A percentile compares a stretch with the other conserved stretches of the same genome.
These are phyloP conservation scores for Arabidopsis thaliana DNA, from an alignment of 345 rosid genomes.

Conservation along the genomic window DNA sequence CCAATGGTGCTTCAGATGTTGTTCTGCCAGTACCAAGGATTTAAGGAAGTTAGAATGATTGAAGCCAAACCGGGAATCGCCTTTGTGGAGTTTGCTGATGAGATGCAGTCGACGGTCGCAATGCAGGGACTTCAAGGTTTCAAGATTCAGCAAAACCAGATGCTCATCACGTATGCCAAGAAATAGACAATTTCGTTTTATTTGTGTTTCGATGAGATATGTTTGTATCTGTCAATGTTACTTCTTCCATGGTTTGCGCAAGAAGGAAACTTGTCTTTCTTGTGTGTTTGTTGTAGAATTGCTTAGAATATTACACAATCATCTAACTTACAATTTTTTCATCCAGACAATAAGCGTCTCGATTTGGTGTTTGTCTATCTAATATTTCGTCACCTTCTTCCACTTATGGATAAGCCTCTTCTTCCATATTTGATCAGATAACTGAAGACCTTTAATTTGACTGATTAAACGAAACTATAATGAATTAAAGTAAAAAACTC, in stretches of 20 bases:
- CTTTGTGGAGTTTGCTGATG: constrained; percentile 87
- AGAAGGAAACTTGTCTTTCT: constrained; percentile 1
- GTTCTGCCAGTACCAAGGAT: constrained; percentile 74
- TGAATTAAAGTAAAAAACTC: not conserved
- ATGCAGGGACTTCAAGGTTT: constrained; percentile 87
- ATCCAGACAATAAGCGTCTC: not conserved
- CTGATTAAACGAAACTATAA: not conserved
- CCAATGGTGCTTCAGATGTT: constrained; percentile 82
- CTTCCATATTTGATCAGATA: too few relatives aligned
- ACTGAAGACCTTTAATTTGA: not conserved
- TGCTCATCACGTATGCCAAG: constrained; percentile 92
- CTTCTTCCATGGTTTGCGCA: constrained; percentile 2
- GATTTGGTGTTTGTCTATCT: constrained; percentile 2
- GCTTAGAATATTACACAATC: not conserved
- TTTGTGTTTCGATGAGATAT: constrained; percentile 7
- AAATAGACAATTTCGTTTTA: constrained; percentile 52
- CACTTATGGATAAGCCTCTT: not conserved
- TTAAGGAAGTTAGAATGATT: constrained; percentile 96
- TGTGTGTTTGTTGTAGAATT: constrained; percentile 13
- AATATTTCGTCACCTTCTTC: not conserved
- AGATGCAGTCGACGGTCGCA: constrained; percentile 86
- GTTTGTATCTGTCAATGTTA: constrained; percentile 21
- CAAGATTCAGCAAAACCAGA: constrained; percentile 75
- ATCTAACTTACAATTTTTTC: constrained; percentile 1
- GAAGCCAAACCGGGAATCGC: constrained; percentile 98